phyloP scores from a whole-genome alignment of 129 eudicot genomes.

The Erigeron canadensis region DNA sequence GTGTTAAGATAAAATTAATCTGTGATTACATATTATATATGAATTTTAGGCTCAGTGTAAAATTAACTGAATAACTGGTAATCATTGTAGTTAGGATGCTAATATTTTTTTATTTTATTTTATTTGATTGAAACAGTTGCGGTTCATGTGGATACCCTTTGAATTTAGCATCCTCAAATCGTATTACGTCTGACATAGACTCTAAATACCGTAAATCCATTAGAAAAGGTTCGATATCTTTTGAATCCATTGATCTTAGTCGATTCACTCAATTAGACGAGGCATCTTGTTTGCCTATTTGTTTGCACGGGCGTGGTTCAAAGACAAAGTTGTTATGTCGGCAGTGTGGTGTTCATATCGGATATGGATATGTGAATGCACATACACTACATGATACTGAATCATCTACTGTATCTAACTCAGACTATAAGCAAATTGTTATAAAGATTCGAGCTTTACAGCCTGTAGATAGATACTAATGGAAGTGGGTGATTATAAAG shows the following conservation, averaged over 20 bases:
- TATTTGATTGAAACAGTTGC: slow-evolving; percentile 47
- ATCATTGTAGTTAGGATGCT: neutral
- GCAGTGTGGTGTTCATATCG: slow-evolving; percentile 62
- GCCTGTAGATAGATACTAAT: slow-evolving; percentile 66
- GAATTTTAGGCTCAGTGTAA: neutral
- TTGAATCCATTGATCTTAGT: slow-evolving; percentile 64
- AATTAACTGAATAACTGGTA: too few relatives aligned
- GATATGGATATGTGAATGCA: slow-evolving; percentile 57
- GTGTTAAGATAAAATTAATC: neutral
- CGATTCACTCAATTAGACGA: slow-evolving; percentile 75
- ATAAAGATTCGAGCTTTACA: slow-evolving; percentile 59
- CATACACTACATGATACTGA: slow-evolving; percentile 43
- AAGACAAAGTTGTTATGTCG: slow-evolving; percentile 75
- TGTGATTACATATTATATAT: neutral
- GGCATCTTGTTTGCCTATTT: slow-evolving; percentile 55
- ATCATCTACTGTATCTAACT: slow-evolving; percentile 48
- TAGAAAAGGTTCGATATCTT: slow-evolving; percentile 67
- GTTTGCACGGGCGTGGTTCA: slow-evolving; percentile 46
- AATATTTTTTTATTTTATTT: slow-evolving; percentile 9
- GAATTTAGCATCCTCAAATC: slow-evolving; percentile 58
- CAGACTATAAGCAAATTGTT: slow-evolving; percentile 54
- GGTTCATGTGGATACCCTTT: slow-evolving; percentile 85
- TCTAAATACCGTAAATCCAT: slow-evolving; percentile 61
- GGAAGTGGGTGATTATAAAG: slow-evolving; percentile 12
- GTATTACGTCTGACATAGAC: slow-evolving; percentile 60